phyloP scores from a whole-genome alignment of 2,329 filamentous ascomycete species.

The Ambrosiella beaveri region DNA sequence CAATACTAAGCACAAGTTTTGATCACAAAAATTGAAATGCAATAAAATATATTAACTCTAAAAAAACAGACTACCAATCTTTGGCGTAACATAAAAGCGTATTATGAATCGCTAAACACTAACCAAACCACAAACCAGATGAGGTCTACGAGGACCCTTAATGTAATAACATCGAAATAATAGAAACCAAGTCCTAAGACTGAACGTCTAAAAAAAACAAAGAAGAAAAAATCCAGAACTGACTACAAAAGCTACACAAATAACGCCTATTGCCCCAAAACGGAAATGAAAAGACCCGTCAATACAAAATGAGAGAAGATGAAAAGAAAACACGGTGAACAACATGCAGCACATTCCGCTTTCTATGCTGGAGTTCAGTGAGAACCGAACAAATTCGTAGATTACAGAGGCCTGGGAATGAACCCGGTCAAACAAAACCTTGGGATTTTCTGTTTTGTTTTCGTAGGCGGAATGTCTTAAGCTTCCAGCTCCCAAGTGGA shows the following conservation, averaged over 20 bases:
- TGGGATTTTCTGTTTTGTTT: too few species aligned
- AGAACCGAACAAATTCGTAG: background rate
- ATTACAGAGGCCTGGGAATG: too few species aligned
- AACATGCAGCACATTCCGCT: background rate
- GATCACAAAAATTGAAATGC: background rate
- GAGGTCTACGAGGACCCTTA: background rate
- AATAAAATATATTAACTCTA: background rate
- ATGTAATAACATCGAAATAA: too few species aligned
- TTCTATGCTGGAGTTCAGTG: background rate
- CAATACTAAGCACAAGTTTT: background rate
- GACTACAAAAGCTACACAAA: background rate
- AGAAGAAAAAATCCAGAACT: background rate
- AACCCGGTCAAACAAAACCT: too few species aligned
- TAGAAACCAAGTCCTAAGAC: background rate
- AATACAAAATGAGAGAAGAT: background rate
- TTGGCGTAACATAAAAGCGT: background rate
- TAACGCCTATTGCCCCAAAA: background rate
- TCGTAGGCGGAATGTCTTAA: background rate
- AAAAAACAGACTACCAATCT: background rate
- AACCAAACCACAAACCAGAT: background rate
- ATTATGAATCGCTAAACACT: too few species aligned
- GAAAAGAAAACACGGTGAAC: background rate
- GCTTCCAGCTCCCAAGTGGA: constrained; percentile 7
- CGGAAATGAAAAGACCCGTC: background rate
- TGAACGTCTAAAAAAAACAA: background rate